Evolutionary conservation across 1,284 basidiomycete species (phyloP).

Genomic region (Anthracocystis panici-leucophaei): DNA sequence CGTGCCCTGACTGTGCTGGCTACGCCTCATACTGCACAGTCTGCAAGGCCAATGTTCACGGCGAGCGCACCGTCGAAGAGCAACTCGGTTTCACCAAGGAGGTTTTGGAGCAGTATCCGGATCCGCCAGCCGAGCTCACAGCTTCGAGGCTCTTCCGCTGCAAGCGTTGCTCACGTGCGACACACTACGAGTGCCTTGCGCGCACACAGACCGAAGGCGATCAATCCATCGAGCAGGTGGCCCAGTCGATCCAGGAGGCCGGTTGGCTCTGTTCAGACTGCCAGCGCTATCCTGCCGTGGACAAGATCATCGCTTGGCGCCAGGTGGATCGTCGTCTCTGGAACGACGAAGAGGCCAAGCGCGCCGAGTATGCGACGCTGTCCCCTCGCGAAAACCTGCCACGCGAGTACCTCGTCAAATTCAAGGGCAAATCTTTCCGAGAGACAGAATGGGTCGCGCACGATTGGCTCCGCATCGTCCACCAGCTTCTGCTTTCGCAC

Average conservation of each 20-base stretch:
- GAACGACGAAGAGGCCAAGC: constrained; percentile 33
- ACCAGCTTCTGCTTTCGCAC: constrained; percentile 10
- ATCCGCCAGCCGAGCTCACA: constrained; percentile 20
- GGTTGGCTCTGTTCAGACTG: constrained; percentile 53
- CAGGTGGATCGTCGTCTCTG: constrained; percentile 35
- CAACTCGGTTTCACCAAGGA: constrained; percentile 28
- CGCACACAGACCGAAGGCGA: constrained; percentile 13
- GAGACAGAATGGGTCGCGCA: constrained; percentile 58
- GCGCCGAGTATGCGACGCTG: constrained; percentile 24
- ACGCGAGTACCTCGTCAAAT: constrained; percentile 62
- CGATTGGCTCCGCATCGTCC: constrained; percentile 50
- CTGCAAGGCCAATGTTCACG: constrained; percentile 38
- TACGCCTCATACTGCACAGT: constrained; percentile 41
- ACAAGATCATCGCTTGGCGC: constrained; percentile 56
- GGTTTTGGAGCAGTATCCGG: constrained; percentile 22
- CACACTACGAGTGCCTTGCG: constrained; percentile 53
- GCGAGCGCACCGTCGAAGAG: constrained; percentile 24
- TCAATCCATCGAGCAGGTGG: constrained; percentile 34
- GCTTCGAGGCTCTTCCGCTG: constrained; percentile 50
- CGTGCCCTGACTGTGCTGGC: constrained; percentile 47
- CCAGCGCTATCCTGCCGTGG: constrained; percentile 48
- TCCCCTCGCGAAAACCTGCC: constrained; percentile 41
- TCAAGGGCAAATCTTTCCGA: constrained; percentile 51
- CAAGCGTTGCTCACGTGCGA: constrained; percentile 49
- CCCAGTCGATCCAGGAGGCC: constrained; percentile 23